A percentile compares a stretch with the other conserved stretches of the same genome.
Conservation (phyloP, 768 basidiomycete genomes). For the Pleurotus ostreatus region DNA sequence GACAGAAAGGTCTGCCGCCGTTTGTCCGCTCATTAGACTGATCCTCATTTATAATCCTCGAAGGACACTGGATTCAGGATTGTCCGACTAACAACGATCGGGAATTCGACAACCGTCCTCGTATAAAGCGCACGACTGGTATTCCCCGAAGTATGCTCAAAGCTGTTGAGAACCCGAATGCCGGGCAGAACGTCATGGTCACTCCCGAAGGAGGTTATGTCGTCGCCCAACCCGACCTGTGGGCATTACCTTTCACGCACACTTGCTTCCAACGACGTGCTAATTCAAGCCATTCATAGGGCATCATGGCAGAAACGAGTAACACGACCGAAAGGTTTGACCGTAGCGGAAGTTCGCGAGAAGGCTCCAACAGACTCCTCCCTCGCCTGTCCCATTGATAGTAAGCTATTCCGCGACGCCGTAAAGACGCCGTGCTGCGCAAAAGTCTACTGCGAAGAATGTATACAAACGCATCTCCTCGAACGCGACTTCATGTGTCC, state of each 20-base stretch:
- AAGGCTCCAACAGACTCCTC: slow-evolving; percentile 73
- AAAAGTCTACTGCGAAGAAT: slow-evolving; percentile 92
- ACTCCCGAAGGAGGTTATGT: slow-evolving; percentile 99
- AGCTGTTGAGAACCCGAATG: slow-evolving; percentile 84
- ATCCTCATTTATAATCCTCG: slow-evolving; percentile 7
- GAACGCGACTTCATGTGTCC: slow-evolving; percentile 96
- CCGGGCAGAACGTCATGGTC: slow-evolving; percentile 89
- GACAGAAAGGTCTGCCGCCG: slow-evolving; percentile 78
- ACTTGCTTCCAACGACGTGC: not conserved
- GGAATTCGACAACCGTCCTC: slow-evolving; percentile 89
- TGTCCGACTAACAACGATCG: slow-evolving; percentile 97
- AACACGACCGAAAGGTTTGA: slow-evolving; percentile 71
- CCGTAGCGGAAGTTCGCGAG: slow-evolving; percentile 87
- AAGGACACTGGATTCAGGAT: slow-evolving; percentile 99
- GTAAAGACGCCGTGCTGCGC: slow-evolving; percentile 95
- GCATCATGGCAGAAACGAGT: slow-evolving; percentile 95
- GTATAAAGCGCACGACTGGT: slow-evolving; percentile 97
- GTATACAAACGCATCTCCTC: slow-evolving; percentile 89
- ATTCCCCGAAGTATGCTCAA: slow-evolving; percentile 98
- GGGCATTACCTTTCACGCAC: slow-evolving; percentile 24
- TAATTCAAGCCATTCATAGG: slow-evolving; percentile 31
- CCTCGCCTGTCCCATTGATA: slow-evolving; percentile 87
- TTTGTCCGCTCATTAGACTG: not conserved
- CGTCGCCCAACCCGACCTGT: slow-evolving; percentile 95
- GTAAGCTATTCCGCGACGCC: slow-evolving; percentile 89